Evolutionary conservation across 257 asterid species (phyloP), one percentile per base, ranked within the genome.

Genomic region (Cinchona pubescens): DNA sequence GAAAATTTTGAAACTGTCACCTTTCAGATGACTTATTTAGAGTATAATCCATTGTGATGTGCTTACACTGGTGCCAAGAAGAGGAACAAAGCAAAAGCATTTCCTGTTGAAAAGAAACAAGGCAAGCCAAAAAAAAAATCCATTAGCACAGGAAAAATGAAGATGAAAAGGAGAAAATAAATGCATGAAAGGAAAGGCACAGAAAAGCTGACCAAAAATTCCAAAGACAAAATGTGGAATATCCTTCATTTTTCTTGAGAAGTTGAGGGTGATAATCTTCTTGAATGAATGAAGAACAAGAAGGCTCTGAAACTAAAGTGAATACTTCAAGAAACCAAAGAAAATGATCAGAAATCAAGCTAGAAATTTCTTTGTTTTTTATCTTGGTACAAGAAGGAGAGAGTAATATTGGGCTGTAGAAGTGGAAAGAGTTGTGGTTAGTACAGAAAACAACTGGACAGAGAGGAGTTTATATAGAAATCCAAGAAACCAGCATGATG

Each of bases 51-150:
- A 10, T 13, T 27, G 34, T 14, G 30, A 35, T 59, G 42, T 48
- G 72, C 96, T 90, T 82, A 94, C 98, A 89, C 6, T 69, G 98
- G 98, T 48, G 96, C 90, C 84, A 90, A 76, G 92, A 87, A 94
- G 27, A 92, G 94, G 81, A 91, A 92, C 84, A 94, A 78, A 46
- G 96, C 98, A 76, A 78, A 83, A 38, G 85, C 90, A 83, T 91
- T 94, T 69, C 97, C 96, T 91, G 91, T 29, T 53, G 49, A 29
- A 34, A 73, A 27, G 29, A 45, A 72, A 59, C 43, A 74, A n/a
- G n/a, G n/a, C n/a, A n/a, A n/a, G n/a, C n/a, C n/a, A n/a, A 32
- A 75, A 40, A 29, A 49, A 64, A 73, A 67, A 10, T 15, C 15
- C 25, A 72, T 23, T 3, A 56, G 68, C 69, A 73, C 72, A 62